Evolutionary conservation across 2,329 filamentous ascomycete genomes (phyloP), one percentile per base, ranked within the genome.

Genomic region (Chaetomium sp.): DNA sequence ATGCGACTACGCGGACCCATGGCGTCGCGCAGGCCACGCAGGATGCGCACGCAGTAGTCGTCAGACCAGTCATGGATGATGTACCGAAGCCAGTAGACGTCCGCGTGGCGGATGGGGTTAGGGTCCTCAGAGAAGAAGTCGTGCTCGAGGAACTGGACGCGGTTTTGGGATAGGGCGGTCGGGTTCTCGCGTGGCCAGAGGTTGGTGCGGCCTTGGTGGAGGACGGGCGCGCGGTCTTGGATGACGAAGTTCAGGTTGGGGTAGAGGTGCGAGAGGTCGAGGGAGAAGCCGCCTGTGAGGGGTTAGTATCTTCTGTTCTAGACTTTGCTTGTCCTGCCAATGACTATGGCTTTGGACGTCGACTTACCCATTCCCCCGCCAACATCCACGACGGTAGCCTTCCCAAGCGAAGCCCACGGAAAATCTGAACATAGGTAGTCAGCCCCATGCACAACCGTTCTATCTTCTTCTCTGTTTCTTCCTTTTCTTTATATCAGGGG

Each of bases 41-140:
- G 44, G 14, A 64, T 63, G n/a, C 45, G 44, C 11, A 32, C 43
- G 37, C 57, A 59, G 35, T 60, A 56, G 8, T 52, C 38, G 49
- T 64, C 62, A 2, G 61, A 58, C 61, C 62, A 64, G 52, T 63
- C 57, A 42, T 64, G 62, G 36, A 64, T 50, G 27, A 64, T 60
- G 47, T 60, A 57, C n/a, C 57, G 56, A 14, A 64, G 34, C 34
- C 59, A 61, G 53, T 60, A 62, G 1, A 59, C 55, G 1, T 53
- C 50, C 7, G 60, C 60, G 6, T 49, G 46, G 38, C 38, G 43
- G 1, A 42, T 34, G 11, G 42, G 9, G 12, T 55, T 48, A 1
- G 61, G 61, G 27, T 62, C 55, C n/a, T 19, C 14, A 7, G 52
- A 44, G 59, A 64, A 64, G 49, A 64, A 64, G 42, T 58, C 54